Evolutionary conservation across 441 rosid genomes (phyloP), one percentile per base, ranked within the genome.

Genomic region (California macrophylla): DNA sequence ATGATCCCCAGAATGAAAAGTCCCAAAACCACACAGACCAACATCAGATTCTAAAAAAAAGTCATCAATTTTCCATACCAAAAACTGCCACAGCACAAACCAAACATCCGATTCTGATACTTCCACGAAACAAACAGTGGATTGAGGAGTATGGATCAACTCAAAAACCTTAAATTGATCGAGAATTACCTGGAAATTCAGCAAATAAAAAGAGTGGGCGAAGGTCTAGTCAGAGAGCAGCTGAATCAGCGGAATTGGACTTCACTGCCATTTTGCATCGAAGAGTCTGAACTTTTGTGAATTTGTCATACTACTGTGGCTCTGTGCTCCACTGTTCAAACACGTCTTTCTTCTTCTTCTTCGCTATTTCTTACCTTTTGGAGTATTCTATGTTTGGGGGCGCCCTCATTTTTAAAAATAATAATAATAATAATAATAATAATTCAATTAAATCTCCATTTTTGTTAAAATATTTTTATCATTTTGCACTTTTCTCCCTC

Each of bases 351-450:
- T 60, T 21, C 61, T 50, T 50, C 61, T 4, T 54, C 26, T 54
- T 21, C 5, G 25, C 61, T 56, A 3, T 23, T 60, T 25, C n/a
- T 21, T 60, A 12, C 64, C 26, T 60, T 60, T 60, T 60, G 64
- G 64, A 60, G 32, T 60, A 60, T 60, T 60, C 64, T 60, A 60
- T 18, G 64, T 60, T 60, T 13, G n/a, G 64, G 28, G 64, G 32
- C 64, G 64, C 64, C 64, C 32, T 26, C 5, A 0, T 60, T 25
- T 60, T 23, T 56, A 3, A 38, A 29, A 52, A 52, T 16, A n/a
- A n/a, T n/a, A n/a, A n/a, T n/a, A n/a, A n/a, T n/a, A n/a, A n/a
- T n/a, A n/a, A n/a, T n/a, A n/a, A 52, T 52, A 16, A 52, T 52
- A 52, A 52, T 18, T 52, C 25, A 20, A 5, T 52, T 52, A n/a